Conservation (phyloP, 495 filamentous ascomycete species). For the Bathelium albidoporum region DNA sequence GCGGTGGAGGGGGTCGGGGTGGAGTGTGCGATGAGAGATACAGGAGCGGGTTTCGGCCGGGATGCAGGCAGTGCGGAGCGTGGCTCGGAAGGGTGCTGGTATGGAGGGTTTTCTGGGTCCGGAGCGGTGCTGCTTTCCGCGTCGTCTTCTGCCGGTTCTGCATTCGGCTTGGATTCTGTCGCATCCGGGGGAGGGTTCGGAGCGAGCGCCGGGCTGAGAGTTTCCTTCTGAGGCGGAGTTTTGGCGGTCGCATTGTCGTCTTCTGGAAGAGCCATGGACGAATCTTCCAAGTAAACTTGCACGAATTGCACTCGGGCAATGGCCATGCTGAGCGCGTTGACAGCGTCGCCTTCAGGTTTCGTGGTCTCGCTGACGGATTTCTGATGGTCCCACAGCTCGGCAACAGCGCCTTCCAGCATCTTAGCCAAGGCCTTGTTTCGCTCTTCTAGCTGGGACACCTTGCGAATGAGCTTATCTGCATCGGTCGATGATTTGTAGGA, state of each 20-base stretch:
- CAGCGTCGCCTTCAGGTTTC: constrained; percentile 17
- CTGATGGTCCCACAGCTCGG: constrained; percentile 49
- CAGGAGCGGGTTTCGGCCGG: neutral
- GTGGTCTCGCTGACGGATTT: constrained; percentile 21
- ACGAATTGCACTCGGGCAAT: constrained; percentile 68
- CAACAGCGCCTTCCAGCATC: constrained; percentile 61
- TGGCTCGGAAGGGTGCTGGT: neutral
- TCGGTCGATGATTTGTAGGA: constrained; percentile 5
- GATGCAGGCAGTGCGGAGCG: neutral
- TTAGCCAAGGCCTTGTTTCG: constrained; percentile 64
- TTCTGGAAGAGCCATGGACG: constrained; percentile 44
- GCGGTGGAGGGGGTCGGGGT: neutral
- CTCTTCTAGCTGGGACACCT: constrained; percentile 46
- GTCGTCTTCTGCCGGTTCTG: no score
- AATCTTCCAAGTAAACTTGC: constrained; percentile 63
- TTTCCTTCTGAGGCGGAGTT: constrained; percentile 9
- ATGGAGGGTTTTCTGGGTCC: neutral
- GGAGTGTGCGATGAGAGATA: neutral
- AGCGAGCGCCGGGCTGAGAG: neutral
- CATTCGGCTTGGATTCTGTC: neutral
- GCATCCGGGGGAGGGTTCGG: neutral
- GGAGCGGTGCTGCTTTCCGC: no score
- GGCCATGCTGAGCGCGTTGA: constrained; percentile 48
- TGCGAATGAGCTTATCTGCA: constrained; percentile 15
- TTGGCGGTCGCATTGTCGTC: constrained; percentile 27